A percentile compares a stretch with the other conserved stretches of the same genome.
These are phyloP conservation scores for Carex littledalei DNA, from an alignment of 176 grass and related monocot genomes.

Conservation along the genomic window DNA sequence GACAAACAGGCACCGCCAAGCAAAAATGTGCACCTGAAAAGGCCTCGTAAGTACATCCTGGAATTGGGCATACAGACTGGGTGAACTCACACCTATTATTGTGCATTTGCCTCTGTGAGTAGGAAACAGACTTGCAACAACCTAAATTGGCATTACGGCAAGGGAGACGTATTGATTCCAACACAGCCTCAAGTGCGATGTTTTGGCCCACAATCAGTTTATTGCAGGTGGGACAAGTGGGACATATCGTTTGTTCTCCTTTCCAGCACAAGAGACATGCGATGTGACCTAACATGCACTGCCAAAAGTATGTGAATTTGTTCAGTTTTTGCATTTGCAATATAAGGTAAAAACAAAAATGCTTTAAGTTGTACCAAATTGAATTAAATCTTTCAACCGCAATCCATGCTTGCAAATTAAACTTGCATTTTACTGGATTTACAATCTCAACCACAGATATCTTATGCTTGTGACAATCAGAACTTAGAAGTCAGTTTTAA, in stretches of 20 bases:
- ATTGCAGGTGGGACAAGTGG: constrained; percentile 41
- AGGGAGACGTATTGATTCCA: constrained; percentile 46
- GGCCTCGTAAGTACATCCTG: constrained; percentile 34
- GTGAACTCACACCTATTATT: constrained; percentile 43
- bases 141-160: constrained; percentile 48
- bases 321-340: neutral
- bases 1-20: no score
- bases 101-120: constrained; percentile 31
- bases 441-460: no score
- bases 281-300: constrained; percentile 71
- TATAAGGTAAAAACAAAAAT: neutral
- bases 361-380: no score
- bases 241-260: constrained; percentile 55
- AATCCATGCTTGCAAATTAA: no score
- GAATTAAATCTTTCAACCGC: no score
- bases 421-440: no score
- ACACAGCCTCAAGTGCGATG: constrained; percentile 58
- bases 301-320: constrained; percentile 16
- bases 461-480: no score
- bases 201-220: no score
- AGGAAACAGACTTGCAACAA: constrained; percentile 36
- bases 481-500: no score
- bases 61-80: constrained; percentile 41
- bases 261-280: constrained; percentile 65
- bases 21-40: constrained; percentile 15